phyloP scores from a whole-genome alignment of 2,329 filamentous ascomycete species.

The Dactylella cylindrospora region DNA sequence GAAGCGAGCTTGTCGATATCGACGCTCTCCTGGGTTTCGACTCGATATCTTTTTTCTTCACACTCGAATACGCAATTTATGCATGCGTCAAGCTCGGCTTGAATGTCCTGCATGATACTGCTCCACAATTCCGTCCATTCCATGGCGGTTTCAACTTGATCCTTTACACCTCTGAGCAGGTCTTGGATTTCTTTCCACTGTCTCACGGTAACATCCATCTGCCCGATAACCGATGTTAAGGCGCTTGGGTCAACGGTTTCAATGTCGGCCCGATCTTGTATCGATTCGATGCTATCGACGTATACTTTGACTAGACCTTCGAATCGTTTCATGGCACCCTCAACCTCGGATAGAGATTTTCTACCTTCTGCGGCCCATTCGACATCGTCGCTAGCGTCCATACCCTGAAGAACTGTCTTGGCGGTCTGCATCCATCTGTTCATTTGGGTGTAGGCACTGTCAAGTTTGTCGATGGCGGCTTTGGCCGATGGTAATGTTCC shows the following conservation, averaged over 20 bases:
- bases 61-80: conserved; percentile 80
- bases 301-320: conserved; percentile 90
- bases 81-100: conserved; percentile 73
- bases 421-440: conserved; percentile 91
- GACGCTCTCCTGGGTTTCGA: conserved; percentile 62
- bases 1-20: conserved; percentile 90
- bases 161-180: conserved; percentile 76
- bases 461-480: conserved; percentile 77
- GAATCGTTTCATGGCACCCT: conserved; percentile 76
- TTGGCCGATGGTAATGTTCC: conserved; percentile 80
- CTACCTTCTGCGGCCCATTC: conserved; percentile 94
- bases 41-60: conserved; percentile 88
- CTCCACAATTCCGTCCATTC: conserved; percentile 99
- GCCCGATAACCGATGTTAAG: conserved; percentile 71
- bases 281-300: conserved; percentile 85
- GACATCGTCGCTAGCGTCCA: conserved; percentile 95
- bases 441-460: conserved; percentile 88
- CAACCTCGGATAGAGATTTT: conserved; percentile 73
- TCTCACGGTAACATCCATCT: conserved; percentile 83
- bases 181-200: conserved; percentile 83
- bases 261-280: conserved; percentile 79
- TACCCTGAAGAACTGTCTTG: conserved; percentile 78
- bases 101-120: conserved; percentile 87
- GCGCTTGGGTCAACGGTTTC: conserved; percentile 68
- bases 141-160: conserved; percentile 94